Conservation (phyloP, 495 filamentous ascomycete species). For the Viridothelium virens region DNA sequence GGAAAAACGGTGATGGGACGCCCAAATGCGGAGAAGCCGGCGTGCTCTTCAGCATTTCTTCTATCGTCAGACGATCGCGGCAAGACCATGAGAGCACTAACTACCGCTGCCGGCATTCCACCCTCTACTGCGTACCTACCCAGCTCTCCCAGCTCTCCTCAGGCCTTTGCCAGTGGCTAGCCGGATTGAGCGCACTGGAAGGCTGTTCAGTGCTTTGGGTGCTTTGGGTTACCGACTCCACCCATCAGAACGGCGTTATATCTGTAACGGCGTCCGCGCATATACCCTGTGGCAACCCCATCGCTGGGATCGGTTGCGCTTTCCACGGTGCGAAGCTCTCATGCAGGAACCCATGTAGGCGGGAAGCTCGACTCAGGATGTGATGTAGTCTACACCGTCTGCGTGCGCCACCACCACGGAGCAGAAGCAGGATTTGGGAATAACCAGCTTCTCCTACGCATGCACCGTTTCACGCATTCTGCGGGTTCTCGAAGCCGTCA, state of each 20-base stretch:
- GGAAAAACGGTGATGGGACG: background rate
- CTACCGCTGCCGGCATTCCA: background rate
- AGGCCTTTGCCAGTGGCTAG: background rate
- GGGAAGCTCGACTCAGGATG: conserved; percentile 4
- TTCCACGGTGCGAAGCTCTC: background rate
- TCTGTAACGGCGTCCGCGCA: conserved; percentile 4
- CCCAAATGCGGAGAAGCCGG: conserved; percentile 3
- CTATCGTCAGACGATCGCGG: background rate
- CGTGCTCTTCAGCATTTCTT: background rate
- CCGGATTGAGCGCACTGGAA: background rate
- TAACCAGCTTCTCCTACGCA: background rate
- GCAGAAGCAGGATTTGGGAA: background rate
- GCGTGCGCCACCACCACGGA: background rate
- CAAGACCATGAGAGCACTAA: background rate
- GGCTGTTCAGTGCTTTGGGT: background rate
- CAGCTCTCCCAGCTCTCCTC: too few relatives aligned
- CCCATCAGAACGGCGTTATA: background rate
- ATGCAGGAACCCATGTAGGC: background rate
- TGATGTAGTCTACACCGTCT: background rate
- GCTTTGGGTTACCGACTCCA: background rate
- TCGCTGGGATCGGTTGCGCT: background rate
- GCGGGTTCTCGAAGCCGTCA: conserved; percentile 11
- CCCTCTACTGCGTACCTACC: background rate
- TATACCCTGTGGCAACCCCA: background rate
- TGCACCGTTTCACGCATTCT: conserved; percentile 13